These are phyloP conservation scores for Pythium vanterpoolii DNA, from an alignment of 352 stramenopile genomes.

Conservation along the genomic window DNA sequence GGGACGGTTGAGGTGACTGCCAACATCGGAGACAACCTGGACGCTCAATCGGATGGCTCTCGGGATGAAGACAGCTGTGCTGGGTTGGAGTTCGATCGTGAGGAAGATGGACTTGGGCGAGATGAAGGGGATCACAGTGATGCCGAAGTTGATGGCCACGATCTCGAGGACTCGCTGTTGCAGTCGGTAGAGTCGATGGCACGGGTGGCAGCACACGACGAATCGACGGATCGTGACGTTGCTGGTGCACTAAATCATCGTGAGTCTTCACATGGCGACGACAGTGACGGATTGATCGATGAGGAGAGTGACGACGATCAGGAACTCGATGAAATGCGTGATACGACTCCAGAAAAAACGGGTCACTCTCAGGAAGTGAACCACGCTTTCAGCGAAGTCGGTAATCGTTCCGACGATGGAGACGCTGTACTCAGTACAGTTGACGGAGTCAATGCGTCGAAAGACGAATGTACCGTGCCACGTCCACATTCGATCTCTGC, in stretches of 20 bases:
- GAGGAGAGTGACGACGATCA: neutral
- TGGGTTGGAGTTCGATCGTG: neutral
- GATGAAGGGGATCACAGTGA: neutral
- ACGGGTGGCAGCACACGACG: constrained; percentile 1
- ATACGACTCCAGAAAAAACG: neutral
- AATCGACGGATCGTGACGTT: neutral
- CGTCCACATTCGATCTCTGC: neutral
- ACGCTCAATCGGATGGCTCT: neutral
- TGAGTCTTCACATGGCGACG: neutral
- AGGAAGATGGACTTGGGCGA: neutral
- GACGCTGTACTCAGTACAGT: neutral
- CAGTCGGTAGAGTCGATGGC: constrained; percentile 15
- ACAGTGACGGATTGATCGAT: neutral
- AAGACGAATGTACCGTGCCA: neutral
- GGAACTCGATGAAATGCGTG: neutral
- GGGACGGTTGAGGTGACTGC: neutral
- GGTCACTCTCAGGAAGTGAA: neutral
- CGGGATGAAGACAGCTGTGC: neutral
- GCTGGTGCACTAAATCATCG: neutral
- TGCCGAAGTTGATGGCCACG: neutral
- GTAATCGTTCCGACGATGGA: neutral
- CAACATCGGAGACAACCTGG: neutral
- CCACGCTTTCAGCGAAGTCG: neutral
- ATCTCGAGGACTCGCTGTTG: constrained; percentile 2
- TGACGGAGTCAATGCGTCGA: neutral